Conservation (phyloP, 805 yeast genomes). For the Candida pini region DNA sequence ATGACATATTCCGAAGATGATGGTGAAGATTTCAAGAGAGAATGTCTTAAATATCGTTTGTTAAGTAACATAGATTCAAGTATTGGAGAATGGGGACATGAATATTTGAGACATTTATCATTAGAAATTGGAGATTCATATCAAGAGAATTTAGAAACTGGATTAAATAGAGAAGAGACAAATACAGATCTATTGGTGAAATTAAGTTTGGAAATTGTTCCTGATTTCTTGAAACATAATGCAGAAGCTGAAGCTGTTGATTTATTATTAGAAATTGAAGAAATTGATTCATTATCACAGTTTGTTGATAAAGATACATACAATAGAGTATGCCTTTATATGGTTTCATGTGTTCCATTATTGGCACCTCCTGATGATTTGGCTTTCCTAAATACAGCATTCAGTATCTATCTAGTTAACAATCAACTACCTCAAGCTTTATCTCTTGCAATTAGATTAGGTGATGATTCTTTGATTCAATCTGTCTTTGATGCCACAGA, state of each 20-base stretch:
- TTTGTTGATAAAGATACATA: slow-evolving; percentile 81
- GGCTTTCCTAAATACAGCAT: slow-evolving; percentile 84
- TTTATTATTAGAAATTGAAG: slow-evolving; percentile 81
- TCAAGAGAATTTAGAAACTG: slow-evolving; percentile 38
- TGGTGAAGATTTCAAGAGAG: slow-evolving; percentile 44
- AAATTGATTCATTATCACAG: slow-evolving; percentile 73
- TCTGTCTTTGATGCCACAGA: slow-evolving; percentile 77
- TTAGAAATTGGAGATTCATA: slow-evolving; percentile 89
- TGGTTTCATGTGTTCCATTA: slow-evolving; percentile 94
- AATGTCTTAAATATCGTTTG: slow-evolving; percentile 75
- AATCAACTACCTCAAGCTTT: slow-evolving; percentile 85
- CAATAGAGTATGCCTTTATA: slow-evolving; percentile 86
- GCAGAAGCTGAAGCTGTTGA: slow-evolving; percentile 99
- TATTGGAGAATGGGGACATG: slow-evolving; percentile 94
- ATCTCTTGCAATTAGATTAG: slow-evolving; percentile 82
- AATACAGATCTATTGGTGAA: slow-evolving; percentile 38
- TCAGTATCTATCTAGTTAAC: slow-evolving; percentile 71
- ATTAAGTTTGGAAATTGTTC: slow-evolving; percentile 73
- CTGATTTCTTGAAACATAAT: slow-evolving; percentile 86
- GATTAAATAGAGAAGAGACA: slow-evolving; percentile 17
- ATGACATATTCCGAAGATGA: slow-evolving; percentile 89
- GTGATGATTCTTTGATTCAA: slow-evolving; percentile 69
- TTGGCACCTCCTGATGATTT: slow-evolving; percentile 92
- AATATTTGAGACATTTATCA: slow-evolving; percentile 92
- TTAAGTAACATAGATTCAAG: slow-evolving; percentile 39